Conservation (phyloP, 768 basidiomycete genomes). For the Sarcomyxa edulis region DNA sequence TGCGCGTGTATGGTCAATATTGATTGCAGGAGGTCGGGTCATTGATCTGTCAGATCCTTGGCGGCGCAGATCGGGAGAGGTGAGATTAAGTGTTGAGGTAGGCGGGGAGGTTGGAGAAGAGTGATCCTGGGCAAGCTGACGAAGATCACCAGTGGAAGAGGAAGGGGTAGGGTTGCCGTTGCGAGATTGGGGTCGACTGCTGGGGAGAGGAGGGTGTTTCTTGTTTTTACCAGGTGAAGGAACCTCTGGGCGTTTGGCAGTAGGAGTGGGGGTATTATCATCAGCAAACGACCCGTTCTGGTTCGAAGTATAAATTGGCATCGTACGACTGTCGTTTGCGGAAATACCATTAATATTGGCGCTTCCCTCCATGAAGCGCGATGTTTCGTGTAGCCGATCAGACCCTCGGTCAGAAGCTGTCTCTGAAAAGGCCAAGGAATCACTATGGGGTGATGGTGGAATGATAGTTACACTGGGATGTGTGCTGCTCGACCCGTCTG, state of each 20-base stretch:
- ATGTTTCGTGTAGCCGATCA: too few species aligned
- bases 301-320: conserved; percentile 1
- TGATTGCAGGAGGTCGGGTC: conserved; percentile 9
- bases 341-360: conserved; percentile 11
- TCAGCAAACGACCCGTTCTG: not conserved
- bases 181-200: conserved; percentile 11
- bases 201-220: conserved; percentile 8
- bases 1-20: conserved; percentile 10
- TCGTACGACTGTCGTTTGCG: conserved; percentile 11
- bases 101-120: conserved; percentile 4
- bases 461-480: conserved; percentile 39
- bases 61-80: conserved; percentile 10
- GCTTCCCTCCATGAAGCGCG: conserved; percentile 7
- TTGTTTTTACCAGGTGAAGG: conserved; percentile 2
- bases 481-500: too few species aligned
- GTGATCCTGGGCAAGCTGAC: conserved; percentile 7
- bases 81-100: conserved; percentile 7
- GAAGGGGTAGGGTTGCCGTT: conserved; percentile 13
- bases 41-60: conserved; percentile 15
- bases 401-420: conserved; percentile 8
- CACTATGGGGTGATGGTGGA: conserved; percentile 34
- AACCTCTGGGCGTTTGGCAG: conserved; percentile 1
- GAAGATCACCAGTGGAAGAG: conserved; percentile 14
- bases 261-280: conserved; percentile 4
- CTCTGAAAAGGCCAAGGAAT: conserved; percentile 12